A percentile compares a stretch with the other conserved stretches of the same genome.
Conservation (phyloP, 1,284 basidiomycete species). For the Trichosporon faecale region DNA sequence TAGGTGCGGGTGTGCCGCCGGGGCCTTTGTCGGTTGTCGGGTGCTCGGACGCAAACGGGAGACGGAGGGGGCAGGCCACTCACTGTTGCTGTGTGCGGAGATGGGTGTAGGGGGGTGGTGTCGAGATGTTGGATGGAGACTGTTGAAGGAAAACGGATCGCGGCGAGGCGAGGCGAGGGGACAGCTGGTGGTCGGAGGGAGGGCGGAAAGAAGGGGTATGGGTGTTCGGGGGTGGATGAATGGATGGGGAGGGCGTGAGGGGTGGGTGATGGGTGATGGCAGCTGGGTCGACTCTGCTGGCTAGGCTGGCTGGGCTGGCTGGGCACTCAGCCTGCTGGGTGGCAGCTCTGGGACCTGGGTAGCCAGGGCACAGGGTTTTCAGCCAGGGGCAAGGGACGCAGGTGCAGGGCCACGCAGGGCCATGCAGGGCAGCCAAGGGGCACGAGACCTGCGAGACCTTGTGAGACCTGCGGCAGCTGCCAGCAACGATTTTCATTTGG, state of each 20-base stretch:
- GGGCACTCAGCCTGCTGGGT: background rate
- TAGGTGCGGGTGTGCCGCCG: slow-evolving; percentile 3
- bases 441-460: slow-evolving; percentile 3
- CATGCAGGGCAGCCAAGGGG: background rate
- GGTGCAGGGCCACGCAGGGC: background rate
- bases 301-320: too few relatives aligned
- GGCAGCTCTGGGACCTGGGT: background rate
- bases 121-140: background rate
- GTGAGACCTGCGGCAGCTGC: background rate
- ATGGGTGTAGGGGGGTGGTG: background rate
- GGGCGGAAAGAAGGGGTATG: slow-evolving; percentile 1
- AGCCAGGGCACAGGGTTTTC: background rate
- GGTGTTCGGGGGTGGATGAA: slow-evolving; percentile 3
- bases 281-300: background rate
- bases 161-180: background rate
- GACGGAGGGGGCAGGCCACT: background rate
- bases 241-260: slow-evolving; percentile 1
- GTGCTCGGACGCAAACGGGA: background rate
- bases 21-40: slow-evolving; percentile 1
- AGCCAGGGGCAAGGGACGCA: slow-evolving; percentile 1
- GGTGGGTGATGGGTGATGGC: background rate
- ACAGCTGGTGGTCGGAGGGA: background rate
- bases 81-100: background rate
- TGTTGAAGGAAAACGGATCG: background rate
- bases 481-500: background rate